Conservation (phyloP, 768 basidiomycete genomes). For the Wakefieldia striispora region DNA sequence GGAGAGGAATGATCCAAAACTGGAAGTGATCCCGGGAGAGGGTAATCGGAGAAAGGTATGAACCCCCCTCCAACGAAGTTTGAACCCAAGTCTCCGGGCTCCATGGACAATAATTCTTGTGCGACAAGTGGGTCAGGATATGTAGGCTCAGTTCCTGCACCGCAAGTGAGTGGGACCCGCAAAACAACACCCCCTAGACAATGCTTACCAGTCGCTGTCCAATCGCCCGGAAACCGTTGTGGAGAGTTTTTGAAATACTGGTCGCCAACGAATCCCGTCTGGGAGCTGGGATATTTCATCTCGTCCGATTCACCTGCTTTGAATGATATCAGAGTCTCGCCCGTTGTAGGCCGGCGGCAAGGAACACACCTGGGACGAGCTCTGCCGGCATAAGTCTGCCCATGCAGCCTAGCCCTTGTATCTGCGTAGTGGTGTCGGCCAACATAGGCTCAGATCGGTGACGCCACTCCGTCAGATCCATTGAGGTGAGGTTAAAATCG, state of each 20-base stretch:
- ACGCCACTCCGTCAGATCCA: background rate
- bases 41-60: background rate
- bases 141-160: background rate
- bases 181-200: background rate
- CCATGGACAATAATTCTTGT: background rate
- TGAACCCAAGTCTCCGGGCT: background rate
- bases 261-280: background rate
- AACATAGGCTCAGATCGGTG: no score
- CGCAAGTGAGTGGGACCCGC: background rate
- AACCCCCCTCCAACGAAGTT: background rate
- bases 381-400: background rate
- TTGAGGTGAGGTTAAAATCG: background rate
- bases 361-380: background rate
- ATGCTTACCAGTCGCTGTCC: constrained; percentile 1
- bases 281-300: background rate
- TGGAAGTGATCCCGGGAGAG: background rate
- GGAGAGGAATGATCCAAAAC: background rate
- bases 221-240: background rate
- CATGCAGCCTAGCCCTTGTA: background rate
- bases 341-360: background rate
- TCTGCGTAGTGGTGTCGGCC: no score
- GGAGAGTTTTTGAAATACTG: no score
- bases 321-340: background rate
- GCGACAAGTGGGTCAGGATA: background rate
- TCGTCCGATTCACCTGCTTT: background rate